Evolutionary conservation across 2,329 filamentous ascomycete species (phyloP).

Genomic region (Zymoseptoria ardabiliae): DNA sequence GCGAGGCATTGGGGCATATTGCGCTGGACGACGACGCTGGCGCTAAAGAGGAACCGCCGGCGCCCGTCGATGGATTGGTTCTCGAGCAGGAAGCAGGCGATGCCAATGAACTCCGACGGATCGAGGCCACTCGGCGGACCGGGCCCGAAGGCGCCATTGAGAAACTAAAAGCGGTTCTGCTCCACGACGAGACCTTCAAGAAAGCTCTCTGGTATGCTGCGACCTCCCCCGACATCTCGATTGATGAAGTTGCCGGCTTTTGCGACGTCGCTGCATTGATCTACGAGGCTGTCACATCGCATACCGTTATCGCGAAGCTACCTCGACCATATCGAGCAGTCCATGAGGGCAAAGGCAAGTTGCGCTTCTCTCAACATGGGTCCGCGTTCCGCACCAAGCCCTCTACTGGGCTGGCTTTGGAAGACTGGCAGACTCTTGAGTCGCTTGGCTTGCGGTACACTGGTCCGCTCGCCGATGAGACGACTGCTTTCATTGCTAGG

Average conservation of each 20-base stretch:
- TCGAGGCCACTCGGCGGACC: slow-evolving; percentile 46
- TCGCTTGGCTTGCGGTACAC: slow-evolving; percentile 25
- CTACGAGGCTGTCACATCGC: slow-evolving; percentile 46
- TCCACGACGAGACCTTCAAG: slow-evolving; percentile 43
- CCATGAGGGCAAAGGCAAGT: slow-evolving; percentile 44
- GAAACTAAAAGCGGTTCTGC: slow-evolving; percentile 49
- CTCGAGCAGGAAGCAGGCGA: slow-evolving; percentile 48
- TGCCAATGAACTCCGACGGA: slow-evolving; percentile 43
- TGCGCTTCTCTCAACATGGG: slow-evolving; percentile 27
- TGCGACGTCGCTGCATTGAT: slow-evolving; percentile 51
- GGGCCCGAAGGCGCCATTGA: slow-evolving; percentile 52
- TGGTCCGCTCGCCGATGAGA: slow-evolving; percentile 21
- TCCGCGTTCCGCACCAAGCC: slow-evolving; percentile 22
- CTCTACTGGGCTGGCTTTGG: slow-evolving; percentile 20
- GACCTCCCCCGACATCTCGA: slow-evolving; percentile 41
- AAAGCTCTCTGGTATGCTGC: slow-evolving; percentile 51
- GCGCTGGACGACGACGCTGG: slow-evolving; percentile 47
- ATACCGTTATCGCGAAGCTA: slow-evolving; percentile 45
- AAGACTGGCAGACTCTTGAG: slow-evolving; percentile 25
- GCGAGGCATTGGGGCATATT: slow-evolving; percentile 49
- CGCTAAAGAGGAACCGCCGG: slow-evolving; percentile 25
- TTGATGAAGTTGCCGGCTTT: slow-evolving; percentile 50
- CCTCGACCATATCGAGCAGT: slow-evolving; percentile 52
- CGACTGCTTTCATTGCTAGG: slow-evolving; percentile 3
- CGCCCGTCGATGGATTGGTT: slow-evolving; percentile 41